phyloP scores from a whole-genome alignment of 2,329 filamentous ascomycete species.

The Aureobasidium namibiae region DNA sequence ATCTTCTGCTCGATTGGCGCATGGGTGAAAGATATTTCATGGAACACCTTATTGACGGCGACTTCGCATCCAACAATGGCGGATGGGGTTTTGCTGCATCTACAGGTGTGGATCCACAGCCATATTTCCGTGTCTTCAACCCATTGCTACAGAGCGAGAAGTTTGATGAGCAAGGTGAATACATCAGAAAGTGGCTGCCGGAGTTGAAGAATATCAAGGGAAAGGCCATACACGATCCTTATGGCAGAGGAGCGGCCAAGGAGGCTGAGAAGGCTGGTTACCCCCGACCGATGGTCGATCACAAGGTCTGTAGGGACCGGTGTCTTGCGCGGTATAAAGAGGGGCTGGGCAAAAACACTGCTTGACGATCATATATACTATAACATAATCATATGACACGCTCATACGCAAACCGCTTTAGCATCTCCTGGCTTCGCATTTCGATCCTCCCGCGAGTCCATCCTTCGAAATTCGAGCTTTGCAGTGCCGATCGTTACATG shows the following conservation, averaged over 20 bases:
- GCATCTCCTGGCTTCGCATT: neutral
- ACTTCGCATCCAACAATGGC: conserved; percentile 71
- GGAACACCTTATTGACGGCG: conserved; percentile 69
- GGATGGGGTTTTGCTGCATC: conserved; percentile 60
- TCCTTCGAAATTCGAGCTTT: neutral
- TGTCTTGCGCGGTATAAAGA: conserved; percentile 64
- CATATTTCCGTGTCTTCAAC: conserved; percentile 88
- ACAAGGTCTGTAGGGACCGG: conserved; percentile 59
- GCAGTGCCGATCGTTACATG: neutral
- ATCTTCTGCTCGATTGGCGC: conserved; percentile 75
- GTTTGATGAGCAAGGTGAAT: conserved; percentile 70
- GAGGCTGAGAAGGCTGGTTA: conserved; percentile 61
- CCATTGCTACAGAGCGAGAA: conserved; percentile 77
- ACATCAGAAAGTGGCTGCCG: conserved; percentile 74
- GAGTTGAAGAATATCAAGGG: conserved; percentile 59
- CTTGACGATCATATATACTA: conserved; percentile 19
- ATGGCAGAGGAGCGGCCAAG: conserved; percentile 52
- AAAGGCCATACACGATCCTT: conserved; percentile 74
- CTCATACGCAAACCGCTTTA: neutral
- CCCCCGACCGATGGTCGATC: conserved; percentile 65
- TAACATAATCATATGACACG: neutral
- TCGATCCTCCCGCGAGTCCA: neutral
- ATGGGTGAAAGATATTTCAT: conserved; percentile 77
- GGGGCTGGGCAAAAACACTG: conserved; percentile 46
- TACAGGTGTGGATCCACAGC: conserved; percentile 74